A percentile compares a stretch with the other conserved stretches of the same genome.
Evolutionary conservation across 2,329 filamentous ascomycete genomes (phyloP).

Genomic region (Ilyonectria sp.): DNA sequence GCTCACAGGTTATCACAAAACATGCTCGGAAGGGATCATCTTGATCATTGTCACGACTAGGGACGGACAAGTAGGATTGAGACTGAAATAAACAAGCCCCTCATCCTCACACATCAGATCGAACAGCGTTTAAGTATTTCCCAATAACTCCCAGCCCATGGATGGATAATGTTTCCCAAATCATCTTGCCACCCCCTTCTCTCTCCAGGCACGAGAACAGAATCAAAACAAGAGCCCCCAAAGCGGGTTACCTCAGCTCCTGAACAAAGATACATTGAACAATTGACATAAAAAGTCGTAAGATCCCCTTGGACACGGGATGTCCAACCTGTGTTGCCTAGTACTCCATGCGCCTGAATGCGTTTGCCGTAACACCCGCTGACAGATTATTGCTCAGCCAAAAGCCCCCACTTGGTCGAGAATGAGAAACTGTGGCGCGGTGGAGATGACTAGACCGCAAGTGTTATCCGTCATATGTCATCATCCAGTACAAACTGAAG

Average conservation of each 20-base stretch:
- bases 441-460: constrained; percentile 4
- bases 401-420: background rate
- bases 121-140: constrained; percentile 29
- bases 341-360: constrained; percentile 50
- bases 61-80: too few relatives aligned
- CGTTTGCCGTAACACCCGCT: constrained; percentile 29
- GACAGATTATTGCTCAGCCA: constrained; percentile 14
- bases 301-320: constrained; percentile 30
- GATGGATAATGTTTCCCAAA: constrained; percentile 42
- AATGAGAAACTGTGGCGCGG: background rate
- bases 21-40: too few relatives aligned
- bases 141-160: constrained; percentile 46
- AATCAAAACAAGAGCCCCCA: constrained; percentile 33
- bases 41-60: background rate
- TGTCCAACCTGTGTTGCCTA: constrained; percentile 35
- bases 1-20: too few relatives aligned
- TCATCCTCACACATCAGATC: background rate
- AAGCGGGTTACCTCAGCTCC: constrained; percentile 30
- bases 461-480: constrained; percentile 22
- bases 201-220: constrained; percentile 17
- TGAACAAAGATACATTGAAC: constrained; percentile 43
- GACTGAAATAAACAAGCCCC: too few relatives aligned
- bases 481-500: constrained; percentile 36
- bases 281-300: constrained; percentile 34
- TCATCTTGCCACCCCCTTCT: constrained; percentile 30